Evolutionary conservation across 352 stramenopile species (phyloP), one percentile per base, ranked within the genome.

Genomic region (Phytophthora tentaculata): DNA sequence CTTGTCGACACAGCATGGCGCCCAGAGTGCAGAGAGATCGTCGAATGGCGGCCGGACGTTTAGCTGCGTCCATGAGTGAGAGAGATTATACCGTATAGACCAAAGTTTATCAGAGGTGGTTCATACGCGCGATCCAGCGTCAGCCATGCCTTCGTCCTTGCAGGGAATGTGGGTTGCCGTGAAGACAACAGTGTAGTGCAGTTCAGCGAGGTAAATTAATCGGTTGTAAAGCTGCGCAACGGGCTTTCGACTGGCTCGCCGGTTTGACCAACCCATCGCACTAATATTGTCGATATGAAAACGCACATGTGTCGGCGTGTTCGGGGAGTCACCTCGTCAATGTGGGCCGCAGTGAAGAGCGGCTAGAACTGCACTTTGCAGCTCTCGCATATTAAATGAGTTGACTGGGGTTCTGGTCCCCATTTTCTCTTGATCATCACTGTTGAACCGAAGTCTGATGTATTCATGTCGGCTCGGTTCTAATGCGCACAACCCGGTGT

Each of bases 11-110:
- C n/a, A 77, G 50, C 49, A 62, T 35, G 3, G 10, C 5, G 61
- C 61, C 57, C 61, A 69, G 9, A 67, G 44, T 19, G 0, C n/a
- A 19, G 55, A 77, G 56, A 77, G 59, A 71, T 71, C 22, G 55
- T 45, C 52, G 64, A 61, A 70, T 13, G 50, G 56, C 13, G 37
- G 53, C 6, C 10, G n/a, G 13, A 70, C 43, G 10, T 26, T 2
- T 5, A 70, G 20, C 53, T 72, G 61, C 22, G 32, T 35, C 57
- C 57, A 74, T 7, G 57, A 67, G 29, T 10, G 3, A 48, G 32
- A 67, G 12, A 72, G 12, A 43, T 72, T 62, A 74, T 57, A 29
- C 69, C 64, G 74, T 0, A 8, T 26, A 0, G 29, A 6, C 50
- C 48, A 62, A 5, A 71, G 19, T 13, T 51, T 26, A 20, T 69